Evolutionary conservation across 2,329 filamentous ascomycete genomes (phyloP).

Genomic region (Penicillium sp.): DNA sequence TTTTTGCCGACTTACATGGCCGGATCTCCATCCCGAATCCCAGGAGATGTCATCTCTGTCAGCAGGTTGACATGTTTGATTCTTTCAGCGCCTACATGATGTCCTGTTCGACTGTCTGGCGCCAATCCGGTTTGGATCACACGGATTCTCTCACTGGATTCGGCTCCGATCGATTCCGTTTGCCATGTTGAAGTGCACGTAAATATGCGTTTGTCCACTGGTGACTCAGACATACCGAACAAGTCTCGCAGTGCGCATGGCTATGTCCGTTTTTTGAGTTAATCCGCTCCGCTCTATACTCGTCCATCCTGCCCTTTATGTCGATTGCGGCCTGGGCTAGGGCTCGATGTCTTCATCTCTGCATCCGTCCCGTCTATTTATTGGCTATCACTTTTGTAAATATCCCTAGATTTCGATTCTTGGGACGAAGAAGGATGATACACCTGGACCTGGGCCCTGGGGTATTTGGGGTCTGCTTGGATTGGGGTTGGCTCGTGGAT

Average conservation of each 20-base stretch:
- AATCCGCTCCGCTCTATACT: not conserved
- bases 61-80: not conserved
- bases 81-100: constrained; percentile 12
- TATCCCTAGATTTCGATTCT: constrained; percentile 29
- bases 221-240: not conserved
- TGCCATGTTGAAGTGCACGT: not conserved
- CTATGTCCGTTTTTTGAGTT: not conserved
- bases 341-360: constrained; percentile 2
- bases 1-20: not conserved
- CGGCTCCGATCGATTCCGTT: constrained; percentile 11
- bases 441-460: not conserved
- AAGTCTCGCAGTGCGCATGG: not conserved
- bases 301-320: not conserved
- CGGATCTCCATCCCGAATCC: not conserved
- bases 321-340: too few relatives aligned
- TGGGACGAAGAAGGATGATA: constrained; percentile 14
- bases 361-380: constrained; percentile 16
- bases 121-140: constrained; percentile 28
- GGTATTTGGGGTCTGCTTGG: not conserved
- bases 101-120: constrained; percentile 8
- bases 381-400: constrained; percentile 26
- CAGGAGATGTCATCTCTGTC: not conserved
- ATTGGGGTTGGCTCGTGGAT: not conserved
- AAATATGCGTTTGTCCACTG: not conserved
- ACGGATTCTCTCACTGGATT: constrained; percentile 15